Evolutionary conservation across 768 basidiomycete genomes (phyloP).

Genomic region (Amanita pseudoporphyria): DNA sequence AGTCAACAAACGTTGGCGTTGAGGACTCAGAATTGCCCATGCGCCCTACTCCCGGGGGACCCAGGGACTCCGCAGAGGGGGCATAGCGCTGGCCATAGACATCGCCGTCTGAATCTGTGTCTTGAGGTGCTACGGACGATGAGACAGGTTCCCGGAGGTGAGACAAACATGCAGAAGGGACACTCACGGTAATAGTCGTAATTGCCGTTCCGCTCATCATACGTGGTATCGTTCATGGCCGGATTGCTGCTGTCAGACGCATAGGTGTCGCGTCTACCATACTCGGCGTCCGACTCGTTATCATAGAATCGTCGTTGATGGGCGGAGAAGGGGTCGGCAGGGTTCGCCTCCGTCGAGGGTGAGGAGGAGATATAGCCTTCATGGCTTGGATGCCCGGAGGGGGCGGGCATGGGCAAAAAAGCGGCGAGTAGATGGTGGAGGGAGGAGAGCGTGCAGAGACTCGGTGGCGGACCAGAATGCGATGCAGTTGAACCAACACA

Average conservation of each 20-base stretch:
- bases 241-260: conserved; percentile 63
- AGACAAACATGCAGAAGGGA: conserved; percentile 5
- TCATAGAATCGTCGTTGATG: conserved; percentile 52
- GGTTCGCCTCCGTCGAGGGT: conserved; percentile 49
- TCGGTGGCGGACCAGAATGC: conserved; percentile 6
- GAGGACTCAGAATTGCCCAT: conserved; percentile 59
- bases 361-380: conserved; percentile 60
- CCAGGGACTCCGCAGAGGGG: conserved; percentile 71
- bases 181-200: conserved; percentile 58
- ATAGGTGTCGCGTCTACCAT: conserved; percentile 55
- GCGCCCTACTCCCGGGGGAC: conserved; percentile 36
- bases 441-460: conserved; percentile 1
- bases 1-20: conserved; percentile 66
- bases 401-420: conserved; percentile 39
- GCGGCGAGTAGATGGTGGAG: conserved; percentile 11
- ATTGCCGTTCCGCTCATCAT: conserved; percentile 55
- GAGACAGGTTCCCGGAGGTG: conserved; percentile 14
- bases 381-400: conserved; percentile 45
- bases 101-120: conserved; percentile 78
- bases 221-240: conserved; percentile 47
- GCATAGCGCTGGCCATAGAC: conserved; percentile 61
- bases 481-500: conserved; percentile 2
- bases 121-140: conserved; percentile 49
- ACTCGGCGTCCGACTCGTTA: conserved; percentile 66
- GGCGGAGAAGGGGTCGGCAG: conserved; percentile 55